Base-by-base conservation (phyloP, 2,329 filamentous ascomycete genomes). In the Coleophoma crateriformis region DNA sequence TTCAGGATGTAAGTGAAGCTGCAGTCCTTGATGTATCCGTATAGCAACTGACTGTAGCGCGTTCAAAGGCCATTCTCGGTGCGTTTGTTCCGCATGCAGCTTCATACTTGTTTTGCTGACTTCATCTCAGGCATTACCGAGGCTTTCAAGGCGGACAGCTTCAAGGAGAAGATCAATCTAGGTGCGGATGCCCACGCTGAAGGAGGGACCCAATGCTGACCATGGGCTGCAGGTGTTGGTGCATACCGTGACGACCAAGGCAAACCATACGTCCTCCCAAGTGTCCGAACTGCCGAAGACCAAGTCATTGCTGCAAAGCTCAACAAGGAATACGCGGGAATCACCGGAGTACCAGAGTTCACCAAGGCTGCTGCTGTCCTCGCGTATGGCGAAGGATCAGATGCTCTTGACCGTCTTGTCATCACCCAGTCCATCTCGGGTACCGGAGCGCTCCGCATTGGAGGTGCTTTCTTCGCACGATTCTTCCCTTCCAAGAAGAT, bases 351-450 rank as follows among this genome's bases (percentile, higher is more conserved):
- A 42, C 89, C 91, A 58, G 81, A 90, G 63, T 96, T 99, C 79
- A 95, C 91, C 71, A 88, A 88, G 68, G 88, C 91, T 58, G 92
- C 94, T 52, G 91, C 90, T 58, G 76, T 88, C 67, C 85, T 99
- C 52, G 94, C 94, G 64, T 97, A 96, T 71, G 92, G 92, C 58
- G 70, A 81, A 63, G 84, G 88, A 73, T 94, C 87, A 54, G 72
- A 85, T 41, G 85, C 84, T 60, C 80, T 97, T 68, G 74, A 79
- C 63, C 87, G 90, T 64, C 76, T 96, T 56, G 90, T 85, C 73
- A 90, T 96, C 72, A 96, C 92, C 56, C 94, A 99, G 79, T 89
- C 91, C 74, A 96, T 99, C 76, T 99, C 94, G 54, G 94, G 94
- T 61, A 99, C 94, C 51, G 94, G 94, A 67, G 94, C 94, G 56